Conservation (phyloP, 805 yeast species). For the Scheffersomyces stipitis region DNA sequence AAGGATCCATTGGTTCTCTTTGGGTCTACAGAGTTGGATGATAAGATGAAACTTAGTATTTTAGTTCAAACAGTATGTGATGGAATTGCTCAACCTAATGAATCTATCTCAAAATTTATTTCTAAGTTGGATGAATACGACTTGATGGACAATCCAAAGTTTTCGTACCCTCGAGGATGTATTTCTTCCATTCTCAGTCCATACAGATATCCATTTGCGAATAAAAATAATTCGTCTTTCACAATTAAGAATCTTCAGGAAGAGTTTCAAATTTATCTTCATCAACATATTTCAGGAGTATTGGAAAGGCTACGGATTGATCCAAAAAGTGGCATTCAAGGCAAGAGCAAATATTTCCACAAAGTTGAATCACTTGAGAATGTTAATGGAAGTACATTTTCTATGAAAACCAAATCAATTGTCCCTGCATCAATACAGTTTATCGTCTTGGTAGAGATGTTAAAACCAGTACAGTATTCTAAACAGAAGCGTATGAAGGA, state of each 20-base stretch:
- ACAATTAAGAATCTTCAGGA: constrained; percentile 1
- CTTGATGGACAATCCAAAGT: too few species aligned
- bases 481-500: constrained; percentile 16
- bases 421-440: constrained; percentile 1
- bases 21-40: too few species aligned
- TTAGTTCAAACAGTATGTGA: too few species aligned
- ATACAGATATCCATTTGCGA: too few species aligned
- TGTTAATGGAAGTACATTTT: constrained; percentile 3
- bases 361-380: constrained; percentile 10
- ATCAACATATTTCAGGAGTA: constrained; percentile 15
- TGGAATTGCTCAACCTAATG: too few species aligned
- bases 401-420: constrained; percentile 1
- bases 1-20: too few species aligned
- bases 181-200: too few species aligned
- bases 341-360: constrained; percentile 31
- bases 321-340: constrained; percentile 12
- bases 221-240: too few species aligned
- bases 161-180: too few species aligned
- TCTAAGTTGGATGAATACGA: too few species aligned
- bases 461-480: constrained; percentile 25
- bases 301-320: constrained; percentile 18
- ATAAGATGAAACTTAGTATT: too few species aligned
- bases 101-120: too few species aligned
- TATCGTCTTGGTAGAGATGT: constrained; percentile 22
- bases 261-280: constrained; percentile 4